Evolutionary conservation across 1,284 basidiomycete species (phyloP).

Genomic region (Cystobasidium sp.): DNA sequence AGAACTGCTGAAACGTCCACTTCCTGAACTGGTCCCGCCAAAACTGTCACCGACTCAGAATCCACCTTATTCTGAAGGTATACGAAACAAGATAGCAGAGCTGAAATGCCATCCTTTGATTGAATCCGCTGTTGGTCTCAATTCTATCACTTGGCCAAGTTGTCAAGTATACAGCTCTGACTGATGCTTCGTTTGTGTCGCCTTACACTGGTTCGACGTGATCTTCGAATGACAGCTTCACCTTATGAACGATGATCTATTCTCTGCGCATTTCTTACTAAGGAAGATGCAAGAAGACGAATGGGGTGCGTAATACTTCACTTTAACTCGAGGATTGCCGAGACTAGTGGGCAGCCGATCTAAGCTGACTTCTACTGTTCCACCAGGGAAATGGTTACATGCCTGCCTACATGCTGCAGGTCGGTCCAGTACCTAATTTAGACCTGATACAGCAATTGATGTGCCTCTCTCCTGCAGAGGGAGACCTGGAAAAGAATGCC

Average conservation of each 20-base stretch:
- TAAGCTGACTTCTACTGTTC: not conserved
- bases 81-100: conserved; percentile 42
- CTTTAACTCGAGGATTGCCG: not conserved
- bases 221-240: conserved; percentile 27
- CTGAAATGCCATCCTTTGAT: conserved; percentile 42
- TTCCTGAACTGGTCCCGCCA: conserved; percentile 41
- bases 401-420: conserved; percentile 43
- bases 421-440: not conserved
- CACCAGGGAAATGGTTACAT: conserved; percentile 43
- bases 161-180: not conserved
- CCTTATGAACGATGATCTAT: conserved; percentile 45
- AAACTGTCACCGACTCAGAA: conserved; percentile 33
- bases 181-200: too few relatives aligned
- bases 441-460: not conserved
- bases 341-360: not conserved
- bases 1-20: conserved; percentile 25
- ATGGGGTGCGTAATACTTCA: conserved; percentile 36
- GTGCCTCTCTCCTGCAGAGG: conserved; percentile 2
- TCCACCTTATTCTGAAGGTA: conserved; percentile 30
- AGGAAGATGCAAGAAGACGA: conserved; percentile 47
- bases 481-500: conserved; percentile 43
- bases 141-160: not conserved
- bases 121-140: conserved; percentile 31
- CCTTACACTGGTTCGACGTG: not conserved
- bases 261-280: conserved; percentile 45